A percentile compares a stretch with the other conserved stretches of the same genome.
Conservation (phyloP, 345 rosid species). For the Salix caprea region DNA sequence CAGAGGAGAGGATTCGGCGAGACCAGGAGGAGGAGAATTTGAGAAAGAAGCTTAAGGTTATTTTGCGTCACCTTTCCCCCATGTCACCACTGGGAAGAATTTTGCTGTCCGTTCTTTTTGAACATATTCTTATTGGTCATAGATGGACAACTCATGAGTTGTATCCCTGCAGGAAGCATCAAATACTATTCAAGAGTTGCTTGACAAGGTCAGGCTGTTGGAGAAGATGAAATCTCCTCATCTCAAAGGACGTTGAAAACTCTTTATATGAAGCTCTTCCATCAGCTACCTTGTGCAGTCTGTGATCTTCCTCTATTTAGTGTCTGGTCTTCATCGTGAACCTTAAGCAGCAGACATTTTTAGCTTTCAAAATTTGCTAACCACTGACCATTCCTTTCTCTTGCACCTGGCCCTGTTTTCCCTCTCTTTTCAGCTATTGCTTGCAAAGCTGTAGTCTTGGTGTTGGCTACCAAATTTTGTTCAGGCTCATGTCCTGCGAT, state of each 20-base stretch:
- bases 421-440: background rate
- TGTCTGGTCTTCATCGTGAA: background rate
- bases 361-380: too few relatives aligned
- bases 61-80: background rate
- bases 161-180: slow-evolving; percentile 59
- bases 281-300: background rate
- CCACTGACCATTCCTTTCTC: background rate
- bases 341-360: too few relatives aligned
- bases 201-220: slow-evolving; percentile 54
- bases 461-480: background rate
- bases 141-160: background rate
- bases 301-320: background rate
- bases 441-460: background rate
- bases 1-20: slow-evolving; percentile 73
- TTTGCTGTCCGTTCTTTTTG: too few relatives aligned
- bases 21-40: slow-evolving; percentile 64
- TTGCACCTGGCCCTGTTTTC: slow-evolving; percentile 1
- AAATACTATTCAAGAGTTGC: slow-evolving; percentile 52
- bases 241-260: slow-evolving; percentile 11
- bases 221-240: slow-evolving; percentile 46
- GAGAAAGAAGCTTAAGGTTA: slow-evolving; percentile 67
- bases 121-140: background rate
- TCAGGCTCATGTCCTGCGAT: background rate
- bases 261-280: background rate
- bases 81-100: background rate